These are phyloP conservation scores for Mercurialis annua DNA, from an alignment of 345 rosid species.

Conservation along the genomic window DNA sequence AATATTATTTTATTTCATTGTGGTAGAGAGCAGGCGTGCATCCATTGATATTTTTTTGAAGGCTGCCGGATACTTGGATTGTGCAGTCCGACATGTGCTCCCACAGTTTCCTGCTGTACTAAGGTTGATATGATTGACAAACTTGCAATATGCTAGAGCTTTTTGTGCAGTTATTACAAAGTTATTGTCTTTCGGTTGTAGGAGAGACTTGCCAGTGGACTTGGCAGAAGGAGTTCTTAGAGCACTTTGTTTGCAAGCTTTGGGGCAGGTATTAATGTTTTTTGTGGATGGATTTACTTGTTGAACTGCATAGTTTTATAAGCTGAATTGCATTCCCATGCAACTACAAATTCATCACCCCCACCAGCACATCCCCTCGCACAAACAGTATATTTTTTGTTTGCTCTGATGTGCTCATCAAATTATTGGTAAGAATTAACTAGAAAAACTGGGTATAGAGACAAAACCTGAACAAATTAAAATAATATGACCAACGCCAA, in stretches of 20 bases:
- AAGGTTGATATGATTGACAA: slow-evolving; percentile 47
- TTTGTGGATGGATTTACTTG: slow-evolving; percentile 20
- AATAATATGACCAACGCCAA: too few species aligned
- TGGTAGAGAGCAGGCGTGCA: slow-evolving; percentile 77
- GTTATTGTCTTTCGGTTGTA: slow-evolving; percentile 27
- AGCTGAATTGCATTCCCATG: neutral
- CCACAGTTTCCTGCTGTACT: slow-evolving; percentile 74
- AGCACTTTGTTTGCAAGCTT: slow-evolving; percentile 89
- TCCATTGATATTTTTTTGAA: slow-evolving; percentile 87
- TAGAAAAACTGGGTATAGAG: too few species aligned
- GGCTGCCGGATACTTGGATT: slow-evolving; percentile 96
- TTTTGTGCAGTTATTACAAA: slow-evolving; percentile 6
- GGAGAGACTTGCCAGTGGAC: slow-evolving; percentile 92
- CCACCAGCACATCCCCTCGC: too few species aligned
- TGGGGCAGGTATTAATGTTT: slow-evolving; percentile 77
- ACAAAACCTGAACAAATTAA: too few species aligned
- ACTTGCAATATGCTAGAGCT: slow-evolving; percentile 4
- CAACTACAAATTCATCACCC: too few species aligned
- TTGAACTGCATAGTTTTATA: neutral
- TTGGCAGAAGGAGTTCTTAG: slow-evolving; percentile 88
- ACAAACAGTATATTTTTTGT: too few species aligned
- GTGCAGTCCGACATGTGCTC: slow-evolving; percentile 83
- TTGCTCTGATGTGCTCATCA: too few species aligned
- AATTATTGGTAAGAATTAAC: too few species aligned
- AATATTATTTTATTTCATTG: slow-evolving; percentile 18